phyloP scores from a whole-genome alignment of 2,329 filamentous ascomycete genomes.

The Fusarium anguioides region DNA sequence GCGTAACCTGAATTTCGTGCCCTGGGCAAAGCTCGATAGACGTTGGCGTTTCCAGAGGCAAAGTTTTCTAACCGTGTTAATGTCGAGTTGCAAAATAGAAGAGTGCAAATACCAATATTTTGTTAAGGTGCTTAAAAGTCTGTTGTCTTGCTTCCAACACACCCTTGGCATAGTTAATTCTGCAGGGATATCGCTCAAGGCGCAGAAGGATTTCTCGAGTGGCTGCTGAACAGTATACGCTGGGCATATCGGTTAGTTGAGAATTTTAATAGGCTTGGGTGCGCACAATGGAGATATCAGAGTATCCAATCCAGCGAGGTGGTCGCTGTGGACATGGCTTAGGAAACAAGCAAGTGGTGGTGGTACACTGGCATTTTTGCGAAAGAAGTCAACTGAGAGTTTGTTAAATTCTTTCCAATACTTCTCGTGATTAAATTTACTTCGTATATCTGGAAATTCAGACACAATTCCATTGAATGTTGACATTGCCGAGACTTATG shows the following conservation, averaged over 20 bases:
- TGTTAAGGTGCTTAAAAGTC: constrained; percentile 80
- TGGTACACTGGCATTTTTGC: constrained; percentile 61
- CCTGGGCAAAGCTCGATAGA: constrained; percentile 77
- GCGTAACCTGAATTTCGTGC: constrained; percentile 78
- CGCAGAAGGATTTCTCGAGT: constrained; percentile 84
- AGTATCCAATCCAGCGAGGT: constrained; percentile 82
- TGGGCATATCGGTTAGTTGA: constrained; percentile 39
- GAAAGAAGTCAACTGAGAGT: constrained; percentile 82
- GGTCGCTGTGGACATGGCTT: constrained; percentile 93
- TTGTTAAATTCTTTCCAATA: background rate
- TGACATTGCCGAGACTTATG: constrained; percentile 66
- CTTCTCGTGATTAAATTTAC: constrained; percentile 49
- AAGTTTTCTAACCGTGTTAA: constrained; percentile 67
- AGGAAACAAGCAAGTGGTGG: constrained; percentile 86
- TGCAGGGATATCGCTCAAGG: constrained; percentile 81
- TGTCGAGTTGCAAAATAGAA: accelerated
- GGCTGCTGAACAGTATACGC: constrained; percentile 87
- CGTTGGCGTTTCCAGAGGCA: constrained; percentile 85
- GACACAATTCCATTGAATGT: constrained; percentile 78
- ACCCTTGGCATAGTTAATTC: constrained; percentile 83
- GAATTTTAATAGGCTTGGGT: too few relatives aligned
- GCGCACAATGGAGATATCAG: constrained; percentile 78
- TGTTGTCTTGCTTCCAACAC: constrained; percentile 79
- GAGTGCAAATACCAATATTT: constrained; percentile 64
- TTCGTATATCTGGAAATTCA: constrained; percentile 84